Percentiles rank a stretch among this genome's conserved stretches.
Evolutionary conservation across 495 filamentous ascomycete species (phyloP).

Genomic region (Friedmanniomyces endolithicus): DNA sequence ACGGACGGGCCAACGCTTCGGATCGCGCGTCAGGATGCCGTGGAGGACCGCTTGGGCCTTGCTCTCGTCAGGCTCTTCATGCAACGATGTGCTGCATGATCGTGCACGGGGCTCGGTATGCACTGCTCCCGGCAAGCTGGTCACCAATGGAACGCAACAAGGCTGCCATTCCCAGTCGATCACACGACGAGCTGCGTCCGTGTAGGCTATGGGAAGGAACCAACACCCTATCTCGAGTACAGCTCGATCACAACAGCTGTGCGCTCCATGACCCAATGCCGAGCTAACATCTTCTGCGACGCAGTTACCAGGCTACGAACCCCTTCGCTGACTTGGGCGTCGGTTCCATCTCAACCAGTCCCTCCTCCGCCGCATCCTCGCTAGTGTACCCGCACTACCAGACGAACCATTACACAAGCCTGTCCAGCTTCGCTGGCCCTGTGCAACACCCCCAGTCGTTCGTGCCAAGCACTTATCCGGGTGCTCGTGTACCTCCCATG

Average conservation of each 20-base stretch:
- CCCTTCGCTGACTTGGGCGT: conserved; percentile 27
- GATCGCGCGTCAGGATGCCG: conserved; percentile 13
- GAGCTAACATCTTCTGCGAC: conserved; percentile 19
- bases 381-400: conserved; percentile 23
- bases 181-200: conserved; percentile 24
- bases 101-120: neutral
- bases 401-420: conserved; percentile 23
- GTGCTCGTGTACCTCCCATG: conserved; percentile 23
- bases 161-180: conserved; percentile 1
- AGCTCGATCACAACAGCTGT: neutral
- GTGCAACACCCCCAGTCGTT: conserved; percentile 19
- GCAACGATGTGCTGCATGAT: neutral
- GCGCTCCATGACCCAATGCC: conserved; percentile 5
- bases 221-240: conserved; percentile 18
- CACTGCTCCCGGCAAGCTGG: neutral
- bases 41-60: neutral
- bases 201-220: conserved; percentile 23
- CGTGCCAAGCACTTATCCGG: conserved; percentile 17
- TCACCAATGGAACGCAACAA: neutral
- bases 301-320: conserved; percentile 25
- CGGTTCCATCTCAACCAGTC: conserved; percentile 30
- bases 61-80: neutral
- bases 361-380: conserved; percentile 27
- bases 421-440: conserved; percentile 17
- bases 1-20: conserved; percentile 25